These are phyloP conservation scores for Fonsecaea monophora DNA, from an alignment of 2,329 filamentous ascomycete species.

Conservation along the genomic window DNA sequence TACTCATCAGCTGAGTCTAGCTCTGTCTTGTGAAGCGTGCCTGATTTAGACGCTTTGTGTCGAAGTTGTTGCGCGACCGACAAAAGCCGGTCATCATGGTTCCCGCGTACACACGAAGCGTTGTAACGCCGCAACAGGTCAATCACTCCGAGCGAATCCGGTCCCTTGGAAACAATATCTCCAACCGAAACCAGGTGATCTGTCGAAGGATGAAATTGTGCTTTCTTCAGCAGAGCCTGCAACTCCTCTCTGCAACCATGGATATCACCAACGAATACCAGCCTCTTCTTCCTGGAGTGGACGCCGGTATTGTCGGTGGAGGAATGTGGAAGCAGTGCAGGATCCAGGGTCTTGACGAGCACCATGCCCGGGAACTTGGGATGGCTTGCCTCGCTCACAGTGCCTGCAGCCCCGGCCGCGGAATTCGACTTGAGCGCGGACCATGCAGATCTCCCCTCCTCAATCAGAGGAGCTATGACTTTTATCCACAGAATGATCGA, in stretches of 20 bases:
- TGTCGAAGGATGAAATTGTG: constrained; percentile 63
- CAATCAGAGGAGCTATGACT: constrained; percentile 30
- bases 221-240: constrained; percentile 67
- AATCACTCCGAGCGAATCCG: constrained; percentile 79
- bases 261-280: constrained; percentile 88
- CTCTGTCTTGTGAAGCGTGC: background rate
- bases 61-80: constrained; percentile 62
- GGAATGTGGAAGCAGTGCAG: constrained; percentile 51
- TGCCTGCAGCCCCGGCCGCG: constrained; percentile 43
- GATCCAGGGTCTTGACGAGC: constrained; percentile 58
- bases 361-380: constrained; percentile 59
- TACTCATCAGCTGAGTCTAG: background rate
- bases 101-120: constrained; percentile 85
- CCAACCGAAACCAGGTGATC: constrained; percentile 81
- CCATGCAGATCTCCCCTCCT: constrained; percentile 37
- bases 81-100: constrained; percentile 90
- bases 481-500: constrained; percentile 30
- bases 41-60: constrained; percentile 38
- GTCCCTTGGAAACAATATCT: constrained; percentile 85
- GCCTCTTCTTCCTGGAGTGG: constrained; percentile 56
- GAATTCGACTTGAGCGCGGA: constrained; percentile 43
- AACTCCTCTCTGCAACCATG: constrained; percentile 80
- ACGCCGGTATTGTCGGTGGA: constrained; percentile 43
- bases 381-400: constrained; percentile 57
- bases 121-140: constrained; percentile 73